These are phyloP conservation scores for Vaccinium myrtillus DNA, from an alignment of 148 eudicot genomes.

Conservation along the genomic window DNA sequence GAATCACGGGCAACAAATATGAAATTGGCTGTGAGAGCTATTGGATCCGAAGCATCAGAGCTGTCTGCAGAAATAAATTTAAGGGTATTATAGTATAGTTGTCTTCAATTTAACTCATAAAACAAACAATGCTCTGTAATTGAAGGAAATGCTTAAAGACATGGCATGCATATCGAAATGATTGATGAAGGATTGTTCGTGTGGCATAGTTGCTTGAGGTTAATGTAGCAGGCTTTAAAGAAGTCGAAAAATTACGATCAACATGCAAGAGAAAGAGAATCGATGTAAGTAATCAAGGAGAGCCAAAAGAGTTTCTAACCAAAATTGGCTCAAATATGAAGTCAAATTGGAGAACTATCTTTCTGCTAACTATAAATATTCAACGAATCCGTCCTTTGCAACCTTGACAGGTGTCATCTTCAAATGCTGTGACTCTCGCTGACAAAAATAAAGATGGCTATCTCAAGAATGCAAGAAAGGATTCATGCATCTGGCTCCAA, in stretches of 20 bases:
- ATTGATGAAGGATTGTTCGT: neutral
- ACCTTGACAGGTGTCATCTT: neutral
- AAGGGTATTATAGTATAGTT: neutral
- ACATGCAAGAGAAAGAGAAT: neutral
- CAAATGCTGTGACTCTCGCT: neutral
- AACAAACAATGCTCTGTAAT: neutral
- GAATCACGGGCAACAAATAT: conserved; percentile 97
- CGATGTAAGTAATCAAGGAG: neutral
- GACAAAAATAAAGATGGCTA: neutral
- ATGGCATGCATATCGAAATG: neutral
- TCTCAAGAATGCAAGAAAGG: neutral
- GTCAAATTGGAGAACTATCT: neutral
- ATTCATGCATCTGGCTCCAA: neutral
- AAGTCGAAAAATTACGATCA: neutral
- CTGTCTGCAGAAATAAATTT: conserved; percentile 30
- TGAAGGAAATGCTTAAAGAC: neutral
- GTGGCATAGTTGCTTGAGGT: neutral
- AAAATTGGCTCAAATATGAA: neutral
- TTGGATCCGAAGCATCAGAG: conserved; percentile 38
- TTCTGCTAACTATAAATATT: too few relatives aligned
- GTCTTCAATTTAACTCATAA: neutral
- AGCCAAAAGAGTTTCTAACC: neutral
- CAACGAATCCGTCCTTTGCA: too few relatives aligned
- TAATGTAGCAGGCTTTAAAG: neutral
- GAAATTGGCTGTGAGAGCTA: conserved; percentile 88